phyloP scores from a whole-genome alignment of 1,284 basidiomycete genomes.

The Abortiporus biennis region DNA sequence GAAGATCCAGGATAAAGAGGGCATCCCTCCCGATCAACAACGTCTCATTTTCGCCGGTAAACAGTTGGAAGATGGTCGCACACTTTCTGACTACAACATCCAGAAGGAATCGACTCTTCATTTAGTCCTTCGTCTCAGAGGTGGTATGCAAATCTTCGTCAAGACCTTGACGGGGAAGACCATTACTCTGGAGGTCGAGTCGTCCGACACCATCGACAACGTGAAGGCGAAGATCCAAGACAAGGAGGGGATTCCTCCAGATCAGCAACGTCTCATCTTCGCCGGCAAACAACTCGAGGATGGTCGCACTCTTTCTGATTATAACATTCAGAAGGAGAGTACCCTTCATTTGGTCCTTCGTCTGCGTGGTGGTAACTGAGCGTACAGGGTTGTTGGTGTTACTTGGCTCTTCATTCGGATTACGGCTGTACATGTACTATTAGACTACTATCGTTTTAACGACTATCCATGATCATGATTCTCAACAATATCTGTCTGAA shows the following conservation, averaged over 20 bases:
- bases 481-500: no score
- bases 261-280: slow-evolving; percentile 74
- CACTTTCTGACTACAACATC: slow-evolving; percentile 35
- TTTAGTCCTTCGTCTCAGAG: slow-evolving; percentile 40
- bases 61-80: slow-evolving; percentile 66
- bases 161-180: slow-evolving; percentile 76
- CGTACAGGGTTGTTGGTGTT: neutral
- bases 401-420: no score
- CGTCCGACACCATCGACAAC: slow-evolving; percentile 72
- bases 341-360: slow-evolving; percentile 6
- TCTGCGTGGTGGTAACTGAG: slow-evolving; percentile 11
- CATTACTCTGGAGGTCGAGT: slow-evolving; percentile 76
- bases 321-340: slow-evolving; percentile 18
- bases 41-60: slow-evolving; percentile 75
- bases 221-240: slow-evolving; percentile 74
- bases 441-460: no score
- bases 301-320: slow-evolving; percentile 47
- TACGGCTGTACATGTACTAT: no score
- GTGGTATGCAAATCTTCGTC: slow-evolving; percentile 65
- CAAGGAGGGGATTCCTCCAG: slow-evolving; percentile 68
- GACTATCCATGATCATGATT: no score
- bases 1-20: slow-evolving; percentile 77
- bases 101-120: slow-evolving; percentile 26
- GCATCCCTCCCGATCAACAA: slow-evolving; percentile 68
- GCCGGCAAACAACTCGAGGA: slow-evolving; percentile 74